Conservation (phyloP, 345 rosid species). For the Populus pruinosa region DNA sequence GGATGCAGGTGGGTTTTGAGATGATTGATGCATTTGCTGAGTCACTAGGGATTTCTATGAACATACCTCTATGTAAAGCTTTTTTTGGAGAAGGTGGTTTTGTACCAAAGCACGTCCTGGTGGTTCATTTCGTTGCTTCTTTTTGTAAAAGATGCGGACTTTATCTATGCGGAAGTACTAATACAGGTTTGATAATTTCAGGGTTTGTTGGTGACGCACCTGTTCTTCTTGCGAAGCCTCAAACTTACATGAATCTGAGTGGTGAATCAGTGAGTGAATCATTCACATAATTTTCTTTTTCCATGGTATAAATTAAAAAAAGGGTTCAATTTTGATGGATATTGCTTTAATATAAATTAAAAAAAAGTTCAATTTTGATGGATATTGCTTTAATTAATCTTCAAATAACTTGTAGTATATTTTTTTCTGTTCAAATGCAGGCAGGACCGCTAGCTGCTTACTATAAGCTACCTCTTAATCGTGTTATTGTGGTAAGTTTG, state of each 20-base stretch:
- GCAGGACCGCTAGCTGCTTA: slow-evolving; percentile 90
- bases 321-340: background rate
- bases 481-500: slow-evolving; percentile 74
- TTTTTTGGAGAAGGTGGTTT: slow-evolving; percentile 15
- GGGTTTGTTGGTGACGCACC: slow-evolving; percentile 18
- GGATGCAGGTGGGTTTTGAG: slow-evolving; percentile 65
- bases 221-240: slow-evolving; percentile 26
- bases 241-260: slow-evolving; percentile 90
- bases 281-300: too few species aligned
- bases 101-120: background rate
- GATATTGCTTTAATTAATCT: background rate
- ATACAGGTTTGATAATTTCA: background rate
- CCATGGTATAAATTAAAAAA: background rate
- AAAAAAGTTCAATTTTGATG: background rate
- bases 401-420: background rate
- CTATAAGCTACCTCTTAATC: slow-evolving; percentile 80
- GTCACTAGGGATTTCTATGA: slow-evolving; percentile 9
- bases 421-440: slow-evolving; percentile 32
- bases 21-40: slow-evolving; percentile 63
- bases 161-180: background rate
- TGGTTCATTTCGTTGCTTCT: too few species aligned
- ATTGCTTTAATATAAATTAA: background rate
- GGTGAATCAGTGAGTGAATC: slow-evolving; percentile 72
- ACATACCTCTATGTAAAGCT: slow-evolving; percentile 13
- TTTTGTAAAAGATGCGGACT: background rate